Evolutionary conservation across 179 eudicot genomes (phyloP).

Genomic region (Amaranthus tricolor): DNA sequence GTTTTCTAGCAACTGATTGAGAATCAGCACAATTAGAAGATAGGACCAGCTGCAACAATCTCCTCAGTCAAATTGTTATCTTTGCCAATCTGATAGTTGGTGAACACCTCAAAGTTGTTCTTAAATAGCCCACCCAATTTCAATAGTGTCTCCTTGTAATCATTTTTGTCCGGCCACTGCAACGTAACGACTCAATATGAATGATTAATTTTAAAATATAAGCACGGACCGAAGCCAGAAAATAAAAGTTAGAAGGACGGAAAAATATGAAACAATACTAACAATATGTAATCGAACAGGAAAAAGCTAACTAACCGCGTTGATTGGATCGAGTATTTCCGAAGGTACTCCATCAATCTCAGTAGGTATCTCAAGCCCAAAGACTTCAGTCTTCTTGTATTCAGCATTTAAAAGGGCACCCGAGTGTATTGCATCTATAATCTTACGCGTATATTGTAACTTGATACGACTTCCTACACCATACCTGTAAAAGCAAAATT

Average conservation of each 20-base stretch:
- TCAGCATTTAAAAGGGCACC: slow-evolving; percentile 61
- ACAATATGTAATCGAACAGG: too few relatives aligned
- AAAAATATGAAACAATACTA: not conserved
- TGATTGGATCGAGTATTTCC: slow-evolving; percentile 78
- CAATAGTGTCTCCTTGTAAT: slow-evolving; percentile 58
- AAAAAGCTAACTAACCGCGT: slow-evolving; percentile 53
- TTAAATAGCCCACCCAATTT: slow-evolving; percentile 75
- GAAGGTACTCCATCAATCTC: slow-evolving; percentile 85
- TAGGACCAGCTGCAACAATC: slow-evolving; percentile 88
- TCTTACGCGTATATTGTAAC: slow-evolving; percentile 76
- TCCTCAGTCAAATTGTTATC: slow-evolving; percentile 67
- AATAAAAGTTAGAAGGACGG: not conserved
- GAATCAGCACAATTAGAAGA: slow-evolving; percentile 25
- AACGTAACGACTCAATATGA: not conserved
- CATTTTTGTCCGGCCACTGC: slow-evolving; percentile 81
- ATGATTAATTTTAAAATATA: not conserved
- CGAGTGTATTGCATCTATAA: slow-evolving; percentile 89
- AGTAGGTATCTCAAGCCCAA: slow-evolving; percentile 76
- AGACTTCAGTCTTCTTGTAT: slow-evolving; percentile 60
- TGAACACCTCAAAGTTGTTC: slow-evolving; percentile 76
- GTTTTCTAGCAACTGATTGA: too few relatives aligned
- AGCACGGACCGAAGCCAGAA: not conserved
- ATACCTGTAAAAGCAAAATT: slow-evolving; percentile 40
- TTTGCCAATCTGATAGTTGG: slow-evolving; percentile 65
- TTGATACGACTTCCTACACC: slow-evolving; percentile 80